phyloP scores from a whole-genome alignment of 352 stramenopile species.

The Globisporangium paddicum region DNA sequence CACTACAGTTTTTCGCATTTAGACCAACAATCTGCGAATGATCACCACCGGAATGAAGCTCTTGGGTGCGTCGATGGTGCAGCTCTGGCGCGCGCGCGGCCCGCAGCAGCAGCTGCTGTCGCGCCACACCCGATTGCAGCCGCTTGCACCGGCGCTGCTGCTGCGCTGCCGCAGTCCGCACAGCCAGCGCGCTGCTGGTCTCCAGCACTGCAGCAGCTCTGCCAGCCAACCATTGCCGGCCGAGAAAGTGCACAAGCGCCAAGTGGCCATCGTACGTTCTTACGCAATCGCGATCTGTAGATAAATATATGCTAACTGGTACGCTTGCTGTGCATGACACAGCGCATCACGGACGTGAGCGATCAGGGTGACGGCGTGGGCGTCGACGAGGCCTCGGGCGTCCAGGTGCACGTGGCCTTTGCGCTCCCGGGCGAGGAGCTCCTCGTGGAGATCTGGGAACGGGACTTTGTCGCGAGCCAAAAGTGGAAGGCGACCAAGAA shows the following conservation, averaged over 20 bases:
- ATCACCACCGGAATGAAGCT: too few relatives aligned
- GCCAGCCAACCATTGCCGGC: background rate
- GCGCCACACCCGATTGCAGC: background rate
- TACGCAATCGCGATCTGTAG: background rate
- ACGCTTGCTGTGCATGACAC: background rate
- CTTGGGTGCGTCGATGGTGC: background rate
- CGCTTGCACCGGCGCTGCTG: background rate
- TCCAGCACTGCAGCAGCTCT: background rate
- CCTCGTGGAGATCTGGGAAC: constrained; percentile 42
- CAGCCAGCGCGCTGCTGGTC: background rate
- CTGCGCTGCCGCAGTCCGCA: background rate
- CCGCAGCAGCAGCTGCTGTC: background rate
- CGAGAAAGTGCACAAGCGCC: constrained; percentile 11
- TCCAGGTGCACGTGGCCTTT: constrained; percentile 48
- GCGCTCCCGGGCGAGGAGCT: constrained; percentile 45
- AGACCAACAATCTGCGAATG: too few relatives aligned
- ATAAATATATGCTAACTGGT: too few relatives aligned
- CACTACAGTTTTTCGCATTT: too few relatives aligned
- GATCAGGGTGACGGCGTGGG: constrained; percentile 50
- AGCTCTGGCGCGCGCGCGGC: background rate
- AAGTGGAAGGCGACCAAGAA: constrained; percentile 13
- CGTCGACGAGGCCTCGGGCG: constrained; percentile 5
- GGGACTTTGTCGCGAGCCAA: constrained; percentile 29
- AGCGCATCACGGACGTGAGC: constrained; percentile 34
- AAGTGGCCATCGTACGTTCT: constrained; percentile 11